Percentiles rank a stretch among this genome's conserved stretches.
These are phyloP conservation scores for Colletotrichum chlorophyti DNA, from an alignment of 2,329 filamentous ascomycete species.

Conservation along the genomic window DNA sequence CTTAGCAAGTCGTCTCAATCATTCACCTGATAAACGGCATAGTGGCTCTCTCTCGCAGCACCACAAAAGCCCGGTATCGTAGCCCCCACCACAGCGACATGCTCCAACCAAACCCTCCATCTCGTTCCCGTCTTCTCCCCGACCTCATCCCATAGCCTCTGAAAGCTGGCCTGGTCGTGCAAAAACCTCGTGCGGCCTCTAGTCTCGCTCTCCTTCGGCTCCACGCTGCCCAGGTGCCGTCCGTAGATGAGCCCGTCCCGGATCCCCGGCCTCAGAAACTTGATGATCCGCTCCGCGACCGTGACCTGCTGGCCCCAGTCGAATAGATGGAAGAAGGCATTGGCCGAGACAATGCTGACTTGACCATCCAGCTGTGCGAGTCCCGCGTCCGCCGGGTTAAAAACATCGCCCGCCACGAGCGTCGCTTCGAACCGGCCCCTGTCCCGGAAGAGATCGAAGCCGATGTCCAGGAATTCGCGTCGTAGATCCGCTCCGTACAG, in stretches of 20 bases:
- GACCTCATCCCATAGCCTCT: conserved; percentile 60
- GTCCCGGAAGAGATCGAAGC: conserved; percentile 71
- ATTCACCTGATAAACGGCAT: conserved; percentile 29
- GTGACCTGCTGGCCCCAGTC: conserved; percentile 53
- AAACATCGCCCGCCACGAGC: conserved; percentile 59
- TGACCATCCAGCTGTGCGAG: conserved; percentile 44
- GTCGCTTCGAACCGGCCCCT: conserved; percentile 50
- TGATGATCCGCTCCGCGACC: conserved; percentile 50
- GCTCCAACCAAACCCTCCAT: conserved; percentile 55
- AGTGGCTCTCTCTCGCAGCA: conserved; percentile 25
- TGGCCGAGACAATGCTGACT: conserved; percentile 56
- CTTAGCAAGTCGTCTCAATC: too few relatives aligned
- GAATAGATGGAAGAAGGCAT: conserved; percentile 59
- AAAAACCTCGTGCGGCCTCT: conserved; percentile 43
- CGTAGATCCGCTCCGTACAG: conserved; percentile 59
- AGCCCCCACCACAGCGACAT: conserved; percentile 29
- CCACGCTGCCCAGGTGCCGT: conserved; percentile 53
- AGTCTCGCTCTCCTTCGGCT: conserved; percentile 34
- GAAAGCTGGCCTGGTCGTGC: conserved; percentile 58
- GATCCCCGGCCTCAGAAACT: conserved; percentile 52
- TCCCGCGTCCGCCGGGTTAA: conserved; percentile 46
- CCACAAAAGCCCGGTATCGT: conserved; percentile 29
- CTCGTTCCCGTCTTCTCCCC: conserved; percentile 53
- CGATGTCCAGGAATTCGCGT: conserved; percentile 59
- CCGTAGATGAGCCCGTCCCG: conserved; percentile 57